Percentiles rank a stretch among this genome's conserved stretches.
phyloP scores from a whole-genome alignment of 768 basidiomycete species.

The Rossbeevera mucosa region DNA sequence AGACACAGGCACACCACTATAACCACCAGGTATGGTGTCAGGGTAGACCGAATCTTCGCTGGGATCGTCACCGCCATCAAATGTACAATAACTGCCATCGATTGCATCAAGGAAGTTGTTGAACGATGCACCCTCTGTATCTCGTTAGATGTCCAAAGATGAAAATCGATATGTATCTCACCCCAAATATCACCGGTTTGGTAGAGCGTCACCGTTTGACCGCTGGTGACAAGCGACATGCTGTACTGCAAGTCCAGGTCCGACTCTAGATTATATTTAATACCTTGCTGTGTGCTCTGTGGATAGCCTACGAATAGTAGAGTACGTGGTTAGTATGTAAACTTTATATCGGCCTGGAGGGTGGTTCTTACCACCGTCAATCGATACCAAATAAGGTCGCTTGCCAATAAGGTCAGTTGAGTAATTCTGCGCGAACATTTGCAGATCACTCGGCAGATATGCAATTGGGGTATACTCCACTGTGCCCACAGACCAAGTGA shows the following conservation, averaged over 20 bases:
- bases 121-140: constrained; percentile 28
- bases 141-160: neutral
- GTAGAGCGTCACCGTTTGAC: constrained; percentile 29
- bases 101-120: constrained; percentile 38
- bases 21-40: constrained; percentile 15
- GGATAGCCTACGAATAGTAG: constrained; percentile 15
- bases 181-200: constrained; percentile 31
- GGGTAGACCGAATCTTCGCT: constrained; percentile 26
- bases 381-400: constrained; percentile 28
- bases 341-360: neutral
- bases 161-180: neutral
- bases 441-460: constrained; percentile 27
- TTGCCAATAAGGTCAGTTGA: constrained; percentile 21
- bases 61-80: constrained; percentile 34
- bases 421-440: constrained; percentile 29
- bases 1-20: constrained; percentile 14
- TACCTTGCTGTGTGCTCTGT: constrained; percentile 19
- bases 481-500: constrained; percentile 5
- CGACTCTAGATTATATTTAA: constrained; percentile 27
- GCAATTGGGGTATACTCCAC: constrained; percentile 35
- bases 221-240: constrained; percentile 30
- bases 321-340: neutral
- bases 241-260: constrained; percentile 31
- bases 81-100: constrained; percentile 36
- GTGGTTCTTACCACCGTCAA: constrained; percentile 32